These are phyloP conservation scores for Zopfia rhizophila DNA, from an alignment of 2,329 filamentous ascomycete species.

Conservation along the genomic window DNA sequence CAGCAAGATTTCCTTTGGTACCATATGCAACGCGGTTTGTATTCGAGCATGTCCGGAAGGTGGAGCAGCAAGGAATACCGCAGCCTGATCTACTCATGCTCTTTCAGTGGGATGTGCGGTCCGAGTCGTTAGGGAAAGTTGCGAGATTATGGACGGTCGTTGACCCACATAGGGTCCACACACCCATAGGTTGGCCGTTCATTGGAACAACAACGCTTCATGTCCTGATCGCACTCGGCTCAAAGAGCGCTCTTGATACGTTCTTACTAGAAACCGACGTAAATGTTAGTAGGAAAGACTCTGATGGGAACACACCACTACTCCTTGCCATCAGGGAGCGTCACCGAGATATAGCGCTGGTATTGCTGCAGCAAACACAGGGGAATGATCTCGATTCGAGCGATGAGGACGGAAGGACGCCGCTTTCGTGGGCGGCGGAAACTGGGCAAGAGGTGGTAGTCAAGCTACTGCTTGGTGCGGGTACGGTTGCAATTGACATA, in stretches of 20 bases:
- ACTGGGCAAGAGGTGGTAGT: constrained; percentile 12
- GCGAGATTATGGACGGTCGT: constrained; percentile 14
- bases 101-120: constrained; percentile 14
- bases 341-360: constrained; percentile 20
- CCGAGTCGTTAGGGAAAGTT: constrained; percentile 13
- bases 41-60: constrained; percentile 20
- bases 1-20: constrained; percentile 20
- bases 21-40: constrained; percentile 20
- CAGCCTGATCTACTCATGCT: constrained; percentile 19
- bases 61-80: constrained; percentile 16
- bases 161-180: constrained; percentile 15
- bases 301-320: constrained; percentile 19
- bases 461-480: constrained; percentile 10
- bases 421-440: constrained; percentile 8
- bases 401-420: background rate
- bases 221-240: constrained; percentile 18
- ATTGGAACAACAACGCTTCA: constrained; percentile 18
- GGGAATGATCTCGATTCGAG: constrained; percentile 6
- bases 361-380: constrained; percentile 11
- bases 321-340: constrained; percentile 19
- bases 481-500: constrained; percentile 4
- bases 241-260: constrained; percentile 15
- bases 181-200: constrained; percentile 22
- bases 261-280: constrained; percentile 2
- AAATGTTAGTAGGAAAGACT: constrained; percentile 15